These are phyloP conservation scores for Plasmodium yoelii DNA, from an alignment of 169 alveolate species.

Conservation along the genomic window DNA sequence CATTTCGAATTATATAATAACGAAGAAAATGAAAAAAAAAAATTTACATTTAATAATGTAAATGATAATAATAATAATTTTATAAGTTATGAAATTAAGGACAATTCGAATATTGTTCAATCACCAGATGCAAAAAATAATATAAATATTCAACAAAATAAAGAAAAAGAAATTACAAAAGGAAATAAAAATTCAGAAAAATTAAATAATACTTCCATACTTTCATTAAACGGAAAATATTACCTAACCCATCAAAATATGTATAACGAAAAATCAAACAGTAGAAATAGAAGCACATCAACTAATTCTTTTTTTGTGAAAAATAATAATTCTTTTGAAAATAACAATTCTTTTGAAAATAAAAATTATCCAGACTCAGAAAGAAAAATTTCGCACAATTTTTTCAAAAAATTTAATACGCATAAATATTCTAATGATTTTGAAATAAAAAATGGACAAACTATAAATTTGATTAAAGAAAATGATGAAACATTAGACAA, in stretches of 20 bases:
- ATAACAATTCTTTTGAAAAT: not conserved
- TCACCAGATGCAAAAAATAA: not conserved
- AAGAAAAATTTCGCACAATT: not conserved
- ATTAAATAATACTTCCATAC: not conserved
- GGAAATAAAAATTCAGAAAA: not conserved
- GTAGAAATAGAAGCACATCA: constrained; percentile 15
- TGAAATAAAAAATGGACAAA: no score
- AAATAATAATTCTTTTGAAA: constrained; percentile 1
- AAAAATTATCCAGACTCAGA: not conserved
- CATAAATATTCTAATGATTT: no score
- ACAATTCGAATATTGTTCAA: constrained; percentile 1
- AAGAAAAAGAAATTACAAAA: not conserved
- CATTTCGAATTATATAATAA: constrained; percentile 4
- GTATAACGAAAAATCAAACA: constrained; percentile 7
- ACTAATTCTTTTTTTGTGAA: constrained; percentile 16
- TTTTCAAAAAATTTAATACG: no score
- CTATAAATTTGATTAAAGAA: no score
- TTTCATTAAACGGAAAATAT: not conserved
- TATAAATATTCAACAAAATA: not conserved
- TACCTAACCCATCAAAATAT: constrained; percentile 13
- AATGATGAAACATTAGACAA: no score
- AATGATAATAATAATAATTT: constrained; percentile 12
- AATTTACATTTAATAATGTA: not conserved
- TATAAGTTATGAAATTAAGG: constrained; percentile 24
- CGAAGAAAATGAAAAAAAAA: constrained; percentile 3